Conservation (phyloP, 202 grass and related monocot genomes). For the Hordeum pubiflorum region DNA sequence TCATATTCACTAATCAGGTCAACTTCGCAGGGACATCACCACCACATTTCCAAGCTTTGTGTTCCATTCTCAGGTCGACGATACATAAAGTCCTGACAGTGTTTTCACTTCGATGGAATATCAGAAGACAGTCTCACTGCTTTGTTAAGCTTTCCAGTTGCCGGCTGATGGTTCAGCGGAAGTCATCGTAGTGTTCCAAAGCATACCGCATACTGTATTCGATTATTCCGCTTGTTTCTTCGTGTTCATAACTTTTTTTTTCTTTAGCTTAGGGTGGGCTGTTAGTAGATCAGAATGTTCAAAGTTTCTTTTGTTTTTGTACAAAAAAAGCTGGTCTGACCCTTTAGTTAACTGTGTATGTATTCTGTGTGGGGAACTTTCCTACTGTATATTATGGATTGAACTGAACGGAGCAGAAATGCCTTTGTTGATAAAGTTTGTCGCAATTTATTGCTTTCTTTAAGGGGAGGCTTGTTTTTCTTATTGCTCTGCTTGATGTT, state of each 20-base stretch:
- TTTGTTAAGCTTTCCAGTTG: slow-evolving; percentile 11
- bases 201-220: background rate
- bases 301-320: slow-evolving; percentile 1
- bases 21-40: slow-evolving; percentile 64
- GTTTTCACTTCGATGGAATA: background rate
- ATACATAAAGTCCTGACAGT: background rate
- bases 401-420: background rate
- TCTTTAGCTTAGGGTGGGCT: background rate
- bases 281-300: background rate
- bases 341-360: background rate
- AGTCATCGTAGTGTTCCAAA: background rate
- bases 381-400: slow-evolving; percentile 13
- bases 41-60: slow-evolving; percentile 87
- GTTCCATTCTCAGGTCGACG: slow-evolving; percentile 77
- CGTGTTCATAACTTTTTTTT: slow-evolving; percentile 18
- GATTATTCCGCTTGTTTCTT: background rate
- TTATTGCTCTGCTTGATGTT: background rate
- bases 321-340: slow-evolving; percentile 7
- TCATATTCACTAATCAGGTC: slow-evolving; percentile 10
- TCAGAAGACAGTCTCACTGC: background rate
- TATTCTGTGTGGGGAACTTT: background rate
- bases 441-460: background rate
- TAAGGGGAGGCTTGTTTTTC: background rate
- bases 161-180: background rate
- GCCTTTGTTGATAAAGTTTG: background rate